Evolutionary conservation across 306 rosid genomes (phyloP).

Genomic region (Pachyrhizus erosus): DNA sequence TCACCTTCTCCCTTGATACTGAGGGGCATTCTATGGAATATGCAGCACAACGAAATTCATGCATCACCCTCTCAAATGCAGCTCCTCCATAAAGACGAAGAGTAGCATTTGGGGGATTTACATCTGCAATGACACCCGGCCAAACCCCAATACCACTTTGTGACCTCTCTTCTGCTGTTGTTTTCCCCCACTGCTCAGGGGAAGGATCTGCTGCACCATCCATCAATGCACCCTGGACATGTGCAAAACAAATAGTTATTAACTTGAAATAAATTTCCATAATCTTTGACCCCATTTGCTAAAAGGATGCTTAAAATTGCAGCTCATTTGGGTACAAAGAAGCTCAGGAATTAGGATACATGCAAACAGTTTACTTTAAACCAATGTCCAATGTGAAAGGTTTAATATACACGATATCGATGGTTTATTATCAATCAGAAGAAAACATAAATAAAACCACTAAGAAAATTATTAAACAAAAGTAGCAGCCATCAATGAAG

Average conservation of each 20-base stretch:
- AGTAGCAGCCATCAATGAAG: background rate
- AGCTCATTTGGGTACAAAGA: background rate
- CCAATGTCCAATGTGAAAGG: background rate
- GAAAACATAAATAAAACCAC: background rate
- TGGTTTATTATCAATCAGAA: slow-evolving; percentile 9
- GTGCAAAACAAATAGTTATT: slow-evolving; percentile 25
- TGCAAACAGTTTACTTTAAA: background rate
- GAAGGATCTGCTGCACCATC: slow-evolving; percentile 99
- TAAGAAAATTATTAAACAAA: background rate
- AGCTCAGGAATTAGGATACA: background rate
- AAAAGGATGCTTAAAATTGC: background rate
- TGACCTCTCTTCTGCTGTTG: slow-evolving; percentile 83
- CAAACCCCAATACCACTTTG: slow-evolving; percentile 84
- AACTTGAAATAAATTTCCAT: background rate
- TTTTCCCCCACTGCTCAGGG: slow-evolving; percentile 98
- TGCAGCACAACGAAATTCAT: slow-evolving; percentile 93
- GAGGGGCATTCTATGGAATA: slow-evolving; percentile 94
- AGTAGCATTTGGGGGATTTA: slow-evolving; percentile 87
- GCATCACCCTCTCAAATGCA: slow-evolving; percentile 97
- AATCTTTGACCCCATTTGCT: background rate
- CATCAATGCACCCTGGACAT: slow-evolving; percentile 76
- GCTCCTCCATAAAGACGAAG: slow-evolving; percentile 98
- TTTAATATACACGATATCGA: background rate
- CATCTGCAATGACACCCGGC: slow-evolving; percentile 80
- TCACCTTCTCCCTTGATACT: slow-evolving; percentile 95